Base-by-base conservation (phyloP, 2,329 filamentous ascomycete genomes). In the Botrytis aclada region DNA sequence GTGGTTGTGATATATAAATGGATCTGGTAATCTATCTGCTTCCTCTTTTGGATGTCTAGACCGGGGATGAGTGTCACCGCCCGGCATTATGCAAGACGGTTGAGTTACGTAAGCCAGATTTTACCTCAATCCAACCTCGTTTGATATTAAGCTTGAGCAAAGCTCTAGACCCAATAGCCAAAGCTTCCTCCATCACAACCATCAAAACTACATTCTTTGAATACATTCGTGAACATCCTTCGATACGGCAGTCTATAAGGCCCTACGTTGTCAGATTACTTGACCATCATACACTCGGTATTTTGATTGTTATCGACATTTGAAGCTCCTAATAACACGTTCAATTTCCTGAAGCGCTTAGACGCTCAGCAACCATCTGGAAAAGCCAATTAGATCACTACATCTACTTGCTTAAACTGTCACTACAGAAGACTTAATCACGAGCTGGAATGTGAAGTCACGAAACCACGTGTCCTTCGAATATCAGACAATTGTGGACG, bases 1-100 rank as follows among this genome's bases (percentile, higher is more conserved):
- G 47, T 56, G 62, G 70, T 72, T 67, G 70, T 39, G 45, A 69
- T 72, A 72, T 51, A 67, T 58, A 67, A 45, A 72, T 72, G 64
- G 70, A 72, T 61, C 70, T 72, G 47, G 47, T 66, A 72, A 72
- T 72, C 58, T 72, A 60, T 60, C 34, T 60, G 14, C 41, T 58
- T 72, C 54, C 70, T 54, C 51, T 66, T 72, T 72, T 45, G 47
- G 64, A 65, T 67, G 22, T 34, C 25, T 14, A 25, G 29, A 56
- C 62, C 51, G 32, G 39, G 51, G 61, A 39, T 37, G 47, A 58
- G 39, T 47, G 39, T 45, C 37, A 43, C 61, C 70, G 61, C 37
- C n/a, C 29, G 37, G 39, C 51, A 62, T 29, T 47, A 70, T 60
- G n/a, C 41, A 22, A 7, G 34, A 16, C 12, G n/a, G 4, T 34